Base-by-base conservation (phyloP, 2,329 filamentous ascomycete species). In the Aspergillus chevalieri region DNA sequence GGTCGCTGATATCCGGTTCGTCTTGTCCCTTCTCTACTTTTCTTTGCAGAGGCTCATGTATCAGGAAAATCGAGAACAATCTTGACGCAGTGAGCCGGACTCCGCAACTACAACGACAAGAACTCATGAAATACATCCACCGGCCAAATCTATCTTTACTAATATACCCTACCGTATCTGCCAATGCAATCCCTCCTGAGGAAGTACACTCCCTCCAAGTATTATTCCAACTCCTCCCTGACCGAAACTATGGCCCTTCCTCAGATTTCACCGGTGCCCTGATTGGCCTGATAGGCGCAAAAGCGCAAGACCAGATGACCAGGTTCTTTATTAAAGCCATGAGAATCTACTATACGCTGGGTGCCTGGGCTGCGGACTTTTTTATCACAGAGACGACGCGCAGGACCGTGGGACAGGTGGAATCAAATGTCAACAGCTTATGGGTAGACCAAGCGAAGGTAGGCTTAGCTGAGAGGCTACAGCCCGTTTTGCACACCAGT, bases 11-110 rank as follows among this genome's bases (percentile, higher is more conserved):
- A 30, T 30, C 10, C 38, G 17, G 10, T 21, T 9, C 38, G 17
- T 21, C 38, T 12, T 41, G 15, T 2, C 2, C 3, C 9, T n/a
- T 9, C n/a, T 36, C 6, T 36, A 7, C 2, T 6, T 36, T 36
- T 36, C 7, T 36, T 36, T 36, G 10, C 26, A 30, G 4, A 30
- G 10, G 10, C 26, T 30, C 26, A 30, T 17, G 6, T 41, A 17
- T 19, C 43, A 76, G 75, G 44, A 63, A 66, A 4, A 77, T 95
- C 6, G 89, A 95, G 63, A 55, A 65, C 3, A 87, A 86, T 38
- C 71, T 95, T 41, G 78, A 90, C 63, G 80, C 88, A 1, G 73
- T 80, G 28, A 87, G 85, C 55, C 79, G 78, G 52, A 85, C 84
- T 1, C 90, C 90, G 0, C 84, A 79, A 2, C 60, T 78, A 1